Evolutionary conservation across 805 yeast species (phyloP).

Genomic region (Yarrowia sp.): DNA sequence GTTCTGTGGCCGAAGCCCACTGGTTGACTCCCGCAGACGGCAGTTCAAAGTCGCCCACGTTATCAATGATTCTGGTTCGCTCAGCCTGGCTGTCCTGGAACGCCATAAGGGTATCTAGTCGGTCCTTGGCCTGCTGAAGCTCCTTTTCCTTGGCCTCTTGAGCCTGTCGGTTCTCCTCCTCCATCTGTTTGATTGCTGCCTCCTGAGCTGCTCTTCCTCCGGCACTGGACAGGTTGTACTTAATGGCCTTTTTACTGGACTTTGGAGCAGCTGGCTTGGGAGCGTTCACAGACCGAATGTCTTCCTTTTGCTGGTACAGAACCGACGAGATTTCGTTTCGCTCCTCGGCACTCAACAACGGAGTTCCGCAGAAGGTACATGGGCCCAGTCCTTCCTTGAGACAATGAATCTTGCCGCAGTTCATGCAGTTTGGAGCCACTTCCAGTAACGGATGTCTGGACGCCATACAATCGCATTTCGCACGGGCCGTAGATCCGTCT

Average conservation of each 20-base stretch:
- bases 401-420: constrained; percentile 94
- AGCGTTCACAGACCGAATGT: constrained; percentile 33
- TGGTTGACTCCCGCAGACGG: constrained; percentile 53
- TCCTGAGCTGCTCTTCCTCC: constrained; percentile 21
- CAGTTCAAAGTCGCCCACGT: constrained; percentile 82
- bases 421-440: constrained; percentile 86
- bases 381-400: constrained; percentile 85
- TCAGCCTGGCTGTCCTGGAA: constrained; percentile 86
- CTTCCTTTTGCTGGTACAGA: constrained; percentile 53
- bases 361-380: constrained; percentile 76
- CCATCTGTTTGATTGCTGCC: constrained; percentile 2
- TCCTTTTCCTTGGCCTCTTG: constrained; percentile 10
- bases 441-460: constrained; percentile 83
- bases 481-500: constrained; percentile 35
- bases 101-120: constrained; percentile 67
- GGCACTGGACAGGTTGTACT: constrained; percentile 7
- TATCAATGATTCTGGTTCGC: constrained; percentile 87
- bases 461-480: constrained; percentile 78
- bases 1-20: constrained; percentile 83
- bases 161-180: constrained; percentile 30
- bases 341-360: constrained; percentile 62
- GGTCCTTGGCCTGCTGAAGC: constrained; percentile 43
- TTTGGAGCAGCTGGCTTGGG: constrained; percentile 33
- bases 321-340: constrained; percentile 52
- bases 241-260: constrained; percentile 2